These are phyloP conservation scores for Fusarium newnesense DNA, from an alignment of 2,329 filamentous ascomycete species.

Conservation along the genomic window DNA sequence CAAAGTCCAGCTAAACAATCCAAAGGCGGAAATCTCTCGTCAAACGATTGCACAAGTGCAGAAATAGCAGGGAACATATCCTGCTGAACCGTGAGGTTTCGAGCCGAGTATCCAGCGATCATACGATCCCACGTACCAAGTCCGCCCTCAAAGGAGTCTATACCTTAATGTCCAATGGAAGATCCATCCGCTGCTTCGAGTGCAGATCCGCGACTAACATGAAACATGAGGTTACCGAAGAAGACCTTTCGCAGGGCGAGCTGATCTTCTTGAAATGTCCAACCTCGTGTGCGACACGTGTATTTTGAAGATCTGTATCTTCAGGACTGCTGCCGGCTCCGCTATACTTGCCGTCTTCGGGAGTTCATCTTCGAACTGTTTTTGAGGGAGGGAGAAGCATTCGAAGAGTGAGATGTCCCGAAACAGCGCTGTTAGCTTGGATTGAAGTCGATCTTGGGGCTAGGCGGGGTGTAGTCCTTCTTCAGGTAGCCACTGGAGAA, in stretches of 20 bases:
- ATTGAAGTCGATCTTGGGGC: neutral
- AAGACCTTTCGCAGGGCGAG: neutral
- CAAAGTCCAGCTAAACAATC: neutral
- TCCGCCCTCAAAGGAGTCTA: neutral
- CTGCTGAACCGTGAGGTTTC: neutral
- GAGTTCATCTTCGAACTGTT: neutral
- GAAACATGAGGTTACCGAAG: neutral
- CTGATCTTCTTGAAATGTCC: neutral
- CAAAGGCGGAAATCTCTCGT: too few species aligned
- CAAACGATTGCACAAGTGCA: neutral
- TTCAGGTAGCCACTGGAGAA: neutral
- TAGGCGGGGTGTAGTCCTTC: rapidly evolving
- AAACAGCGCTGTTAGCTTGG: rapidly evolving
- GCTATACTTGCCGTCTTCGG: too few species aligned
- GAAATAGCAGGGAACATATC: neutral
- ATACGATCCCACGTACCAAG: rapidly evolving
- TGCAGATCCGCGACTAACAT: rapidly evolving
- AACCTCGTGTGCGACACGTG: too few species aligned
- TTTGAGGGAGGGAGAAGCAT: rapidly evolving
- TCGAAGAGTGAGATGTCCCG: neutral
- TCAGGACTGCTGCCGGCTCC: too few species aligned
- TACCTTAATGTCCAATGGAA: rapidly evolving
- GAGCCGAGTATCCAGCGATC: rapidly evolving
- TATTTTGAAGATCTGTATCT: too few species aligned
- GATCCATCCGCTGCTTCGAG: neutral